Percentiles rank a stretch among this genome's conserved stretches.
Conservation (phyloP, 352 stramenopile genomes). For the Phytophthora ohioensis region DNA sequence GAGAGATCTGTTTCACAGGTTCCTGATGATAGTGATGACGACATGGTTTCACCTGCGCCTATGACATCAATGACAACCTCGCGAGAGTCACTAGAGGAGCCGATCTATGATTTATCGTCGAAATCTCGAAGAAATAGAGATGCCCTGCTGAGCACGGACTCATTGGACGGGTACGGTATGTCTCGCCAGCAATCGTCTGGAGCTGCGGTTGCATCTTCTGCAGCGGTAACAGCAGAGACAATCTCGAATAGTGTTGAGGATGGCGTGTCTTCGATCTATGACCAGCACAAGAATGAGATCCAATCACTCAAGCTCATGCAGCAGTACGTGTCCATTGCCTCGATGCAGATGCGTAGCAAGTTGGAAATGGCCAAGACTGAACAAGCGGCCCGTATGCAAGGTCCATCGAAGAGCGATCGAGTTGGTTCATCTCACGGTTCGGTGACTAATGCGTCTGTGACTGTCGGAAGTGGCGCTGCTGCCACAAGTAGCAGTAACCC, state of each 20-base stretch:
- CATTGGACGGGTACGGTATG: conserved; percentile 65
- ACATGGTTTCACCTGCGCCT: conserved; percentile 27
- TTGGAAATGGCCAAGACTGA: conserved; percentile 86
- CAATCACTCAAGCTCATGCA: conserved; percentile 87
- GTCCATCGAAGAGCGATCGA: conserved; percentile 47
- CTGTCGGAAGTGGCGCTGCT: conserved; percentile 25
- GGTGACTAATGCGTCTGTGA: conserved; percentile 38
- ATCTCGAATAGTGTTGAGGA: conserved; percentile 39
- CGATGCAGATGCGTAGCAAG: conserved; percentile 91
- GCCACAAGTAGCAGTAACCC: conserved; percentile 45
- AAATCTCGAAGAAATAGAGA: conserved; percentile 45
- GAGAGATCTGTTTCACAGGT: conserved; percentile 46
- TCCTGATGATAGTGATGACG: conserved; percentile 44
- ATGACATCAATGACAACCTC: conserved; percentile 32
- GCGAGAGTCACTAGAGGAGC: conserved; percentile 43
- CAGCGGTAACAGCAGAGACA: conserved; percentile 29
- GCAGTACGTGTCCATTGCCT: conserved; percentile 88
- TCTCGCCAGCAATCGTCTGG: conserved; percentile 43
- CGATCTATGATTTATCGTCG: conserved; percentile 25
- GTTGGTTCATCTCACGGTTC: conserved; percentile 33
- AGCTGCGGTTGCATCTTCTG: conserved; percentile 36
- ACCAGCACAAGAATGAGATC: conserved; percentile 81
- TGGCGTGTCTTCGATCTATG: conserved; percentile 48
- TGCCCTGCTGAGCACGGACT: conserved; percentile 72
- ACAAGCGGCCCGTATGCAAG: conserved; percentile 77